Evolutionary conservation across 306 rosid species (phyloP).

Genomic region (Mimosa pudica): DNA sequence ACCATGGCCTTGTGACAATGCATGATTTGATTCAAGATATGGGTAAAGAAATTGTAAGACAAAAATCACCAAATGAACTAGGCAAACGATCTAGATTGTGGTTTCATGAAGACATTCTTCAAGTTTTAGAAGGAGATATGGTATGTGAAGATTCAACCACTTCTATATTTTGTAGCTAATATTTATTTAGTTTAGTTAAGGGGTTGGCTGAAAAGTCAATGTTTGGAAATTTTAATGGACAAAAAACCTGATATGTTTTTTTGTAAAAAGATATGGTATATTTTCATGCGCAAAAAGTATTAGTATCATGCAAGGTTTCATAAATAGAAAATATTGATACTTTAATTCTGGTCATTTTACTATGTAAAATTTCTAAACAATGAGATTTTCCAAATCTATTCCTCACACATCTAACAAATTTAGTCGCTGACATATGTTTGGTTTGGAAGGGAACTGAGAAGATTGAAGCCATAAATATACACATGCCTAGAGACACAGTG

Average conservation of each 20-base stretch:
- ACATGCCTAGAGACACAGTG: background rate
- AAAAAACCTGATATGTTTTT: too few relatives aligned
- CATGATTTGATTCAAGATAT: conserved; percentile 39
- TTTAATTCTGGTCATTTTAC: too few relatives aligned
- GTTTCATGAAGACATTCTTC: conserved; percentile 26
- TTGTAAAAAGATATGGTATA: too few relatives aligned
- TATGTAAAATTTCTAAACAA: too few relatives aligned
- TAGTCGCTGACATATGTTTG: background rate
- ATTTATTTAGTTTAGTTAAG: too few relatives aligned
- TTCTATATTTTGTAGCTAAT: too few relatives aligned
- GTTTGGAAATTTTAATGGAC: too few relatives aligned
- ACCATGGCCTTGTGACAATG: conserved; percentile 8
- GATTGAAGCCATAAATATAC: background rate
- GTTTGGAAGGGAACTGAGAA: background rate
- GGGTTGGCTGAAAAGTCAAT: too few relatives aligned
- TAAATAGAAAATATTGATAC: too few relatives aligned
- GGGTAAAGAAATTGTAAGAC: conserved; percentile 35
- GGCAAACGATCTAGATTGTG: conserved; percentile 33
- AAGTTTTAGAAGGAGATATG: background rate
- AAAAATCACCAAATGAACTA: background rate
- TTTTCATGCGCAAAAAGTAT: too few relatives aligned
- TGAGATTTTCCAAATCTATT: background rate
- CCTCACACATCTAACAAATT: background rate
- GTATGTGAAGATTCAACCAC: background rate
- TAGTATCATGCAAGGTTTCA: too few relatives aligned